phyloP scores from a whole-genome alignment of 805 yeast genomes.

The Yarrowia bubula region DNA sequence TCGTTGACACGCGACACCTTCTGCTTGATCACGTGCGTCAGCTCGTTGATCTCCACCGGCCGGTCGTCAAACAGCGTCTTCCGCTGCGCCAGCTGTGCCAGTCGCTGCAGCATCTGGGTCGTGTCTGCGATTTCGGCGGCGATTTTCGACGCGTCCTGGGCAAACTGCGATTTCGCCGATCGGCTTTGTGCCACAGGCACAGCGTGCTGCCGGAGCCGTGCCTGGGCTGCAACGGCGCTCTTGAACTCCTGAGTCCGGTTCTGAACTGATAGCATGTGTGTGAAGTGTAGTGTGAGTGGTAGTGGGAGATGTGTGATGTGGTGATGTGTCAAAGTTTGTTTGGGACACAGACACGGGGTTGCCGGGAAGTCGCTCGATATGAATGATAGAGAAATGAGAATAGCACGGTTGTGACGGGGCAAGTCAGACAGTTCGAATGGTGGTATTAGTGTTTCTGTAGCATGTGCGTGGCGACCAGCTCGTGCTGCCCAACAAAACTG shows the following conservation, averaged over 20 bases:
- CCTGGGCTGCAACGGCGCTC: conserved; percentile 78
- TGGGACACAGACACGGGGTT: no score
- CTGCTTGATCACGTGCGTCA: conserved; percentile 79
- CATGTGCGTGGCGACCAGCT: no score
- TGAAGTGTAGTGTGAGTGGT: not conserved
- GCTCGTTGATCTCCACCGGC: conserved; percentile 89
- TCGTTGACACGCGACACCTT: conserved; percentile 80
- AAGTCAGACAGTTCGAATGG: no score
- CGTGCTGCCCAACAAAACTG: no score
- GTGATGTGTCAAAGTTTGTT: not conserved
- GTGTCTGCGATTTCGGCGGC: conserved; percentile 88
- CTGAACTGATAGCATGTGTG: conserved; percentile 44
- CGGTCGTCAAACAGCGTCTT: conserved; percentile 91
- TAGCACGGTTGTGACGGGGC: no score
- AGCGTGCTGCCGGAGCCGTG: conserved; percentile 51
- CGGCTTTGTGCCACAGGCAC: conserved; percentile 33
- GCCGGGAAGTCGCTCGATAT: no score
- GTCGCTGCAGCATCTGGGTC: conserved; percentile 72
- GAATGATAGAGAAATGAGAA: no score
- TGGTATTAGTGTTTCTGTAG: no score
- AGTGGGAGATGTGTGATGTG: not conserved
- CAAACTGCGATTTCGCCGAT: conserved; percentile 55
- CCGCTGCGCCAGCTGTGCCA: conserved; percentile 82
- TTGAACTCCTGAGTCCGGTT: conserved; percentile 92
- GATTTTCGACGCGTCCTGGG: conserved; percentile 68